These are phyloP conservation scores for Pythium diclinum DNA, from an alignment of 352 stramenopile species.

Conservation along the genomic window DNA sequence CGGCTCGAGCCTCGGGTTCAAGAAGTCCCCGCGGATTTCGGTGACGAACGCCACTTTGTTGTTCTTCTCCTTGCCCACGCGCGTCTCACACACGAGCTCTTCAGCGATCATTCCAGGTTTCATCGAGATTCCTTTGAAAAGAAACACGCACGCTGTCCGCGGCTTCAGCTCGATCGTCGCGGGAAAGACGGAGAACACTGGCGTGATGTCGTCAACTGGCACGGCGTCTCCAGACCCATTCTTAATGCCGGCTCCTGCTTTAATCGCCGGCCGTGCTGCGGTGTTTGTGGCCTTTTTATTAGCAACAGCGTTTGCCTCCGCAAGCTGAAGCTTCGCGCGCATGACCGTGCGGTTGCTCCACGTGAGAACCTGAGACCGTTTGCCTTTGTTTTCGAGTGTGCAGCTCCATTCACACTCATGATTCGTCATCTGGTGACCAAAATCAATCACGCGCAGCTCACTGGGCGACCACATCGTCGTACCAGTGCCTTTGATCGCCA, in stretches of 20 bases:
- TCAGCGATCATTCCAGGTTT: constrained; percentile 67
- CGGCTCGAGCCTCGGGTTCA: constrained; percentile 84
- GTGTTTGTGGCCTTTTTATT: constrained; percentile 29
- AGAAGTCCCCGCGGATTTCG: constrained; percentile 86
- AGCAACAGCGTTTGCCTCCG: constrained; percentile 16
- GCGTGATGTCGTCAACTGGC: constrained; percentile 32
- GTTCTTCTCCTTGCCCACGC: constrained; percentile 91
- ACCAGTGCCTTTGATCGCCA: constrained; percentile 89
- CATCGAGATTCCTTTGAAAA: constrained; percentile 85
- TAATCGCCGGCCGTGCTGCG: constrained; percentile 17
- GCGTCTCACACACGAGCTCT: constrained; percentile 88
- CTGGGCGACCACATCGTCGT: constrained; percentile 92
- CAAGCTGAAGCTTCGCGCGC: constrained; percentile 18
- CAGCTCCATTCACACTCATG: constrained; percentile 89
- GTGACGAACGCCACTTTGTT: constrained; percentile 86
- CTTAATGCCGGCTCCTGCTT: constrained; percentile 16
- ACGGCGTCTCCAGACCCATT: neutral
- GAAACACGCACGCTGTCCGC: constrained; percentile 91
- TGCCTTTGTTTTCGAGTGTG: constrained; percentile 95
- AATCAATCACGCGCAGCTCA: constrained; percentile 90
- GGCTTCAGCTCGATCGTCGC: constrained; percentile 92
- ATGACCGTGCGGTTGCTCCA: constrained; percentile 85
- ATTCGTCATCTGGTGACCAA: constrained; percentile 90
- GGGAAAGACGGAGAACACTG: constrained; percentile 90
- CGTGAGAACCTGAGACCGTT: constrained; percentile 87